Percentiles rank a stretch among this genome's conserved stretches.
phyloP scores from a whole-genome alignment of 768 basidiomycete genomes.

The Serpula lacrymans region DNA sequence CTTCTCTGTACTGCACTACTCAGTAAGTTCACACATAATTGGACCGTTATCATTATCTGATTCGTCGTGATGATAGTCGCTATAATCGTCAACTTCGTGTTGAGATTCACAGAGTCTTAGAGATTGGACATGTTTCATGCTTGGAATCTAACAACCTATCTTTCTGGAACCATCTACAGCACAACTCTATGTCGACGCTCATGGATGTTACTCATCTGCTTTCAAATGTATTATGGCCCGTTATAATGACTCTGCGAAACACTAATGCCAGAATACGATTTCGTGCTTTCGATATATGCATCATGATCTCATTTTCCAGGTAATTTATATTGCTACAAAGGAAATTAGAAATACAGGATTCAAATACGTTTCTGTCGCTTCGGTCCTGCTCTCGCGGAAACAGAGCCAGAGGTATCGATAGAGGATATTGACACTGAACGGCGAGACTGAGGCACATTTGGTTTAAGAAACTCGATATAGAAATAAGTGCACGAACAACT shows the following conservation, averaged over 20 bases:
- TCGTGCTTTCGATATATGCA: too few species aligned
- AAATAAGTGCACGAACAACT: constrained; percentile 20
- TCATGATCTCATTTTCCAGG: too few species aligned
- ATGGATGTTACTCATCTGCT: too few species aligned
- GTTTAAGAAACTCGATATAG: constrained; percentile 1
- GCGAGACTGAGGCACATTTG: constrained; percentile 36
- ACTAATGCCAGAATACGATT: too few species aligned
- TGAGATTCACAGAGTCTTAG: constrained; percentile 59
- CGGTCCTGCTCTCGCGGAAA: constrained; percentile 45
- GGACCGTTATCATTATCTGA: constrained; percentile 6
- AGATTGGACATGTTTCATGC: constrained; percentile 1
- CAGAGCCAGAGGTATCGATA: constrained; percentile 60
- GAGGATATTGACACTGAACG: constrained; percentile 76
- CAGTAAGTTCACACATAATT: constrained; percentile 38
- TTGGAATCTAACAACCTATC: too few species aligned
- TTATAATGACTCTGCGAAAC: too few species aligned
- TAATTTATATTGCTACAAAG: too few species aligned
- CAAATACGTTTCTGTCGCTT: constrained; percentile 59
- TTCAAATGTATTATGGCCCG: too few species aligned
- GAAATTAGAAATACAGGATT: too few species aligned
- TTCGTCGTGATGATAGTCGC: constrained; percentile 50
- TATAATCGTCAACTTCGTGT: constrained; percentile 79
- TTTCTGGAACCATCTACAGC: too few species aligned
- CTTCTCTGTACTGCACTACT: constrained; percentile 80
- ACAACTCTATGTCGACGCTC: too few species aligned